Evolutionary conservation across 257 asterid species (phyloP), one percentile per base, ranked within the genome.

Genomic region (Marsdenia floribunda): DNA sequence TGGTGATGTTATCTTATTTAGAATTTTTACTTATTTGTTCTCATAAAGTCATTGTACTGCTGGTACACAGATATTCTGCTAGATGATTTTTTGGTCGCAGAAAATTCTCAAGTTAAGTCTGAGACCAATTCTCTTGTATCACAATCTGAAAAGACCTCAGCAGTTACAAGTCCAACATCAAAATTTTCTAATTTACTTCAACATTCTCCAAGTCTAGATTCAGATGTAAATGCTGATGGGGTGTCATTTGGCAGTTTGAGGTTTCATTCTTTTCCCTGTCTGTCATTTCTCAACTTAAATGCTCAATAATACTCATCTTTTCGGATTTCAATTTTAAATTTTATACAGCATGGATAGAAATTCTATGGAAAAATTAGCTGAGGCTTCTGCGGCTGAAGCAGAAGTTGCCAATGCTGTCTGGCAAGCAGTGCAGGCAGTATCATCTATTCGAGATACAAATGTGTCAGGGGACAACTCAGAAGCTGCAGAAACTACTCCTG

Each of bases 381-480:
- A 95, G 83, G 99, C 97, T 68, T 95, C 97, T 61, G 96, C 99
- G 71, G 99, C 99, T 53, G 99, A 95, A 88, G 99, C 99, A 64
- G 93, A 92, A 90, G 98, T 72, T 74, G 98, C 97, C 73, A 92
- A 80, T 85, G 96, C 96, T 67, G 97, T 92, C 80, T 95, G 99
- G 99, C 95, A 89, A 75, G 87, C 92, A 67, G 98, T 87, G 24
- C 98, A 92, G 82, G 87, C 96, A 78, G 90, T 86, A 77, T 87
- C 97, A 70, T 85, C 88, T 55, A 66, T 72, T 71, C 93, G 86
- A 81, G 98, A 85, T 82, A 86, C 97, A 21, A 86, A 91, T 12
- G 80, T 87, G 59, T 86, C 96, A 19, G 97, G 87, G 76, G 92
- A 80, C 78, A 90, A 88, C 79, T 88, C 91, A 60, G 97, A 83